Conservation (phyloP, 1,284 basidiomycete genomes). For the Lentinula novae-zelandiae region DNA sequence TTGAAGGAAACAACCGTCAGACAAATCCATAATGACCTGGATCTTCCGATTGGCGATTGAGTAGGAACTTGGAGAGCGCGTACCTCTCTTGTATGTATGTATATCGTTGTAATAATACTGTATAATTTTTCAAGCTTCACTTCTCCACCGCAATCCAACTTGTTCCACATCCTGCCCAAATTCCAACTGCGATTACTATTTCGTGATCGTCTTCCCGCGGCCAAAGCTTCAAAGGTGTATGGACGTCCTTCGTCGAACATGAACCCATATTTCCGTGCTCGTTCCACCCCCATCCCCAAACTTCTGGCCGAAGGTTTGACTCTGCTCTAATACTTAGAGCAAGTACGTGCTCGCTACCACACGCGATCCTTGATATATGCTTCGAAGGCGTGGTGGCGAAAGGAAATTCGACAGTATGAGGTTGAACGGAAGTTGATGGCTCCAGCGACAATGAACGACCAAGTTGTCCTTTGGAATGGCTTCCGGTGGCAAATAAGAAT, state of each 20-base stretch:
- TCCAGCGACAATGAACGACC: slow-evolving; percentile 32
- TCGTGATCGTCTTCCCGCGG: slow-evolving; percentile 21
- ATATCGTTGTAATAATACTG: neutral
- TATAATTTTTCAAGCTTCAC: neutral
- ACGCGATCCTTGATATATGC: slow-evolving; percentile 29
- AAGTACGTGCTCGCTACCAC: slow-evolving; percentile 84
- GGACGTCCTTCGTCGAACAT: slow-evolving; percentile 52
- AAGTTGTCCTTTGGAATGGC: slow-evolving; percentile 69
- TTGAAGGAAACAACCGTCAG: slow-evolving; percentile 14
- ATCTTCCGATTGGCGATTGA: slow-evolving; percentile 9
- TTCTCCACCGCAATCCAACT: slow-evolving; percentile 55
- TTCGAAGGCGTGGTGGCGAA: slow-evolving; percentile 18
- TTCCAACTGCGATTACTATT: slow-evolving; percentile 14
- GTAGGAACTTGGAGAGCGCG: neutral
- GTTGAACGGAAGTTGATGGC: slow-evolving; percentile 10
- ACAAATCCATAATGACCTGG: slow-evolving; percentile 14
- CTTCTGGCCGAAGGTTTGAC: slow-evolving; percentile 29
- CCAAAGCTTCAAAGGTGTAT: slow-evolving; percentile 52
- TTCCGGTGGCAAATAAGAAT: slow-evolving; percentile 54
- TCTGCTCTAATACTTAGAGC: slow-evolving; percentile 25
- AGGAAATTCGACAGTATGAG: slow-evolving; percentile 33
- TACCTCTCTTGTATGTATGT: neutral
- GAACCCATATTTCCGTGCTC: slow-evolving; percentile 89
- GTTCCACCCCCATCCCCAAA: slow-evolving; percentile 93
- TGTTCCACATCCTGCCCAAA: slow-evolving; percentile 75